Conservation (phyloP, 805 yeast genomes). For the Maudiozyma saulgeensis region DNA sequence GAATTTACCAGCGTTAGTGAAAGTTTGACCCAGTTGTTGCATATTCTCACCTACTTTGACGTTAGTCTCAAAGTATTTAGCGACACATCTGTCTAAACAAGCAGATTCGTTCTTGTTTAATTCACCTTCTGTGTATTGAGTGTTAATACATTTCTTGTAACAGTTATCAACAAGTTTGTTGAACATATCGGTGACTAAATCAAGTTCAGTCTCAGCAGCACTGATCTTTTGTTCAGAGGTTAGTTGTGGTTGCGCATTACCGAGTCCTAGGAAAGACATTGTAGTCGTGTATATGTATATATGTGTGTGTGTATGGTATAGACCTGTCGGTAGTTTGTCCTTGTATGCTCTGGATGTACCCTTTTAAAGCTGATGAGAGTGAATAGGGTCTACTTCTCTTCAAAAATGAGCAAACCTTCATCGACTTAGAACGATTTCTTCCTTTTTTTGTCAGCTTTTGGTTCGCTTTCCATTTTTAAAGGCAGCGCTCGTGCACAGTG, state of each 20-base stretch:
- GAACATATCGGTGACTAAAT: slow-evolving; percentile 97
- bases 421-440: too few species aligned
- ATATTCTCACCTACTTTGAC: slow-evolving; percentile 84
- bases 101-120: slow-evolving; percentile 71
- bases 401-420: too few species aligned
- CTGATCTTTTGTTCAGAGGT: slow-evolving; percentile 66
- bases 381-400: too few species aligned
- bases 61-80: slow-evolving; percentile 89
- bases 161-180: slow-evolving; percentile 84
- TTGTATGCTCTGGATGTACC: neutral
- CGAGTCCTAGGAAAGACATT: slow-evolving; percentile 71
- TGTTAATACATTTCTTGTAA: slow-evolving; percentile 72
- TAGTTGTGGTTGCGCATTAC: slow-evolving; percentile 64
- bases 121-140: slow-evolving; percentile 59
- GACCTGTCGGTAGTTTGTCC: neutral
- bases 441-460: too few species aligned
- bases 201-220: slow-evolving; percentile 95
- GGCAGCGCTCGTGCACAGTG: too few species aligned
- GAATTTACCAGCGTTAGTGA: slow-evolving; percentile 29
- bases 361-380: too few species aligned
- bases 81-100: slow-evolving; percentile 92
- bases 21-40: slow-evolving; percentile 42
- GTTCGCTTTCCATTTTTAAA: too few species aligned
- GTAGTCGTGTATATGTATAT: neutral
- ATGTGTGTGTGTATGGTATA: neutral